A percentile compares a stretch with the other conserved stretches of the same genome.
These are phyloP conservation scores for Alternaria arbusti DNA, from an alignment of 2,329 filamentous ascomycete species.

Conservation along the genomic window DNA sequence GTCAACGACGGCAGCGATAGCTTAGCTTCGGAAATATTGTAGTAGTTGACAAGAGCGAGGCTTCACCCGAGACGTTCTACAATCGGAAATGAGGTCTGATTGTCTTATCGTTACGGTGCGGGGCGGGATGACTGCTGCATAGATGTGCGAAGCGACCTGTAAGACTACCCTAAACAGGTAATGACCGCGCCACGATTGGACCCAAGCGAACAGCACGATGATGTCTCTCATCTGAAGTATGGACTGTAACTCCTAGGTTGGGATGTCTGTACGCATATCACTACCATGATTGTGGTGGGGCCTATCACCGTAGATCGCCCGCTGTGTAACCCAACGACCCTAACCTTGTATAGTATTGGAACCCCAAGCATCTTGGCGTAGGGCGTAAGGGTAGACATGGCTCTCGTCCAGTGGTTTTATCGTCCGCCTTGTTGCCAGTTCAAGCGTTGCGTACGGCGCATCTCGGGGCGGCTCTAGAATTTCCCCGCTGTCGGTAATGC, in stretches of 20 bases:
- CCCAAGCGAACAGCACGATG: background rate
- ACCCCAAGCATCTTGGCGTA: conserved; percentile 34
- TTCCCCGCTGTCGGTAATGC: conserved; percentile 20
- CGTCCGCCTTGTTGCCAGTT: conserved; percentile 7
- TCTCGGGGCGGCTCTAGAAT: conserved; percentile 18
- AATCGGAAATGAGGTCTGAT: background rate
- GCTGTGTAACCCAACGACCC: conserved; percentile 28
- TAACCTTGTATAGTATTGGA: conserved; percentile 42
- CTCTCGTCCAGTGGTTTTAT: conserved; percentile 10
- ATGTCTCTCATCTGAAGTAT: conserved; percentile 4
- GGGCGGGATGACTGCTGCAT: conserved; percentile 20
- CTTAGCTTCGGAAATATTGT: background rate
- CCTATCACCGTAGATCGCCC: conserved; percentile 26
- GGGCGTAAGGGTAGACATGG: conserved; percentile 8
- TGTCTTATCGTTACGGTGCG: conserved; percentile 18
- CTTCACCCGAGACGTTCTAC: background rate
- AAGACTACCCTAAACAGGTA: conserved; percentile 16
- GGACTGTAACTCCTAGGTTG: conserved; percentile 9
- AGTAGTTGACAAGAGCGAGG: background rate
- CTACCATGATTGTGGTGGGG: conserved; percentile 25
- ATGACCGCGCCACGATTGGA: conserved; percentile 9
- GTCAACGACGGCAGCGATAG: background rate
- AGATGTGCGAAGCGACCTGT: conserved; percentile 8
- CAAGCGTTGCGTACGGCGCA: conserved; percentile 13
- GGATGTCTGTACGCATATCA: conserved; percentile 22